phyloP scores from a whole-genome alignment of 1,284 basidiomycete species.

The Ganoderma leucocontextum region DNA sequence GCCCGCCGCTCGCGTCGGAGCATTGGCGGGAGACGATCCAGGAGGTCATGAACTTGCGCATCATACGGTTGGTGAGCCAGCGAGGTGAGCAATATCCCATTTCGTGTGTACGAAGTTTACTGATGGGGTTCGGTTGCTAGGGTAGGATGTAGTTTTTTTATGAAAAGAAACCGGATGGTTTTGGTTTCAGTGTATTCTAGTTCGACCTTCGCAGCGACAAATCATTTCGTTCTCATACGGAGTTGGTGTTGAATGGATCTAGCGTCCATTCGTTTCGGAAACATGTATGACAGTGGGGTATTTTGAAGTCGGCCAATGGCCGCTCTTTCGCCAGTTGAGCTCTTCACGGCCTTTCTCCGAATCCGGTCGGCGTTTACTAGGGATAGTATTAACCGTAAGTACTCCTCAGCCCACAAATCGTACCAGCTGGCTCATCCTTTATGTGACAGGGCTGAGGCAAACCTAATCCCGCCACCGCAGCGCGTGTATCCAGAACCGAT shows the following conservation, averaged over 20 bases:
- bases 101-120: not conserved
- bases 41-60: constrained; percentile 22
- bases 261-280: not conserved
- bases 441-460: not conserved
- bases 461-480: not conserved
- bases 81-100: not conserved
- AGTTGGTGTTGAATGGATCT: not conserved
- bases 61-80: constrained; percentile 15
- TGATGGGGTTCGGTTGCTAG: not conserved
- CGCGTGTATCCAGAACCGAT: not conserved
- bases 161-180: not conserved
- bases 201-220: not conserved
- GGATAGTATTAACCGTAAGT: too few relatives aligned
- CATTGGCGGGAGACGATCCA: constrained; percentile 27
- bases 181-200: not conserved
- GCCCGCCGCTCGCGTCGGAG: constrained; percentile 22
- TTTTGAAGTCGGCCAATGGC: not conserved
- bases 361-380: too few relatives aligned
- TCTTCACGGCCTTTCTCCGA: too few relatives aligned
- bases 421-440: not conserved
- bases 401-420: not conserved
- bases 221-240: not conserved
- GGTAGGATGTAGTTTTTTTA: not conserved
- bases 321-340: not conserved
- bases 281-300: not conserved